Conservation (phyloP, 2,329 filamentous ascomycete species). For the Plenodomus lindquistii region DNA sequence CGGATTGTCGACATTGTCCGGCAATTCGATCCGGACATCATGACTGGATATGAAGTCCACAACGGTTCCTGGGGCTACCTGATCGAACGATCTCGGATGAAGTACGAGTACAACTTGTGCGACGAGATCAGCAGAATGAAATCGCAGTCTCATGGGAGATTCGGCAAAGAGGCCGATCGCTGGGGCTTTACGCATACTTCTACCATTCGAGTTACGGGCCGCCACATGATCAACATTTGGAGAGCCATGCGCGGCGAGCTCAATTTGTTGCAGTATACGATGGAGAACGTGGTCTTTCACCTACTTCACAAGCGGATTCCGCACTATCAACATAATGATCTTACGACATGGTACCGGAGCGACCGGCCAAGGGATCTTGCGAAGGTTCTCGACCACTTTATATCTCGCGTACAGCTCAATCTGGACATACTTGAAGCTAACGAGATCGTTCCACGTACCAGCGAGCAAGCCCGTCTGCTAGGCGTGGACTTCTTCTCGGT, state of each 20-base stretch:
- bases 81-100: constrained; percentile 81
- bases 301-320: constrained; percentile 84
- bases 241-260: constrained; percentile 92
- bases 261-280: constrained; percentile 88
- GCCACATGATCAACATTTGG: constrained; percentile 98
- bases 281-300: constrained; percentile 95
- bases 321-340: constrained; percentile 76
- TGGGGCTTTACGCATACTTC: constrained; percentile 97
- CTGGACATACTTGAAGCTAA: constrained; percentile 91
- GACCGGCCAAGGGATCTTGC: constrained; percentile 68
- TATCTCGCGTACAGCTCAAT: constrained; percentile 75
- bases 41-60: constrained; percentile 94
- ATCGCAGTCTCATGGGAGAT: constrained; percentile 76
- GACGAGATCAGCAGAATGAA: constrained; percentile 92
- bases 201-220: constrained; percentile 86
- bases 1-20: constrained; percentile 87
- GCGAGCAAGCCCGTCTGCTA: constrained; percentile 88
- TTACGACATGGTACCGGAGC: constrained; percentile 82
- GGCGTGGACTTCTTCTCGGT: constrained; percentile 98
- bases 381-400: constrained; percentile 78
- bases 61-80: constrained; percentile 94
- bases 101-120: constrained; percentile 88
- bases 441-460: constrained; percentile 84
- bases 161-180: constrained; percentile 81
- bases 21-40: constrained; percentile 81